phyloP scores from a whole-genome alignment of 2,329 filamentous ascomycete species.

The Balansia obtecta region DNA sequence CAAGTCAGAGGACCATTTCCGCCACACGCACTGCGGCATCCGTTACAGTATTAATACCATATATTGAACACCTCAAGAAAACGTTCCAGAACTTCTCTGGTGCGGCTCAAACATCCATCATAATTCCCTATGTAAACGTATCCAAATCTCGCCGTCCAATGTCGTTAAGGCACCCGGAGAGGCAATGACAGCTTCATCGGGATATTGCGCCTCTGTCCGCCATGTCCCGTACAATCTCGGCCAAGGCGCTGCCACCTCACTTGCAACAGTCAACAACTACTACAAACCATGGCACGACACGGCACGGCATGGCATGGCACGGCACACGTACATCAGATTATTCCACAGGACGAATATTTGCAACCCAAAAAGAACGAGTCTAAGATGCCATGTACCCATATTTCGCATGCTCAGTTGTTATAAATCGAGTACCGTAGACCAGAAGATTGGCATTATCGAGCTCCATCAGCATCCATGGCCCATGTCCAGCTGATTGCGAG shows the following conservation, averaged over 20 bases:
- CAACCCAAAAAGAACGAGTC: constrained; percentile 3
- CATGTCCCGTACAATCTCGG: no score
- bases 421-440: constrained; percentile 5
- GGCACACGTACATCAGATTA: neutral
- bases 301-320: neutral
- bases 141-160: neutral
- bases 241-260: no score
- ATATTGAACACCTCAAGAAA: no score
- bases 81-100: no score
- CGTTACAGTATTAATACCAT: no score
- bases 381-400: constrained; percentile 4
- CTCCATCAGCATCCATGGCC: neutral
- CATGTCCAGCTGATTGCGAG: neutral
- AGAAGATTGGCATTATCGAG: constrained; percentile 2
- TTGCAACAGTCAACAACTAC: no score
- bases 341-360: neutral
- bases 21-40: no score
- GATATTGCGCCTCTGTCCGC: no score
- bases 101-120: neutral
- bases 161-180: no score
- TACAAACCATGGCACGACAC: no score
- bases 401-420: neutral
- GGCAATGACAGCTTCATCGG: no score
- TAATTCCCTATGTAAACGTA: neutral
- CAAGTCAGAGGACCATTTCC: neutral